Percentiles rank a stretch among this genome's conserved stretches.
Conservation (phyloP, 2,329 filamentous ascomycete species). For the Beauveria sp. region DNA sequence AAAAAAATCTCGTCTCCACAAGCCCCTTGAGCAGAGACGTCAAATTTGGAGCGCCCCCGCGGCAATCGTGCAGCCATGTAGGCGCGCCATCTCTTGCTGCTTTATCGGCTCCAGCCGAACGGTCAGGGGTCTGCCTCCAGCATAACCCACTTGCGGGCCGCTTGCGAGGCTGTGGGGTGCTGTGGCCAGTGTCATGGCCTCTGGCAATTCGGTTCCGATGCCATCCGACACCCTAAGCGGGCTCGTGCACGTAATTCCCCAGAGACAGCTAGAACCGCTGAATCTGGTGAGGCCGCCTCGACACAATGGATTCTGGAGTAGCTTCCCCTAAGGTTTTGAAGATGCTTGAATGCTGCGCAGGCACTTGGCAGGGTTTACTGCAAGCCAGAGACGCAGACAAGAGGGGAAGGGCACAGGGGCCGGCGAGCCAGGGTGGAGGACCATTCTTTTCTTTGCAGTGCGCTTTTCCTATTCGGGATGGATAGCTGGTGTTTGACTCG, state of each 20-base stretch:
- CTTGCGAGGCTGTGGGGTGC: constrained; percentile 15
- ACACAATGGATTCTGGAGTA: neutral
- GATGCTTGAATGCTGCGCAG: neutral
- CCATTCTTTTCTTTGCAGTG: constrained; percentile 1
- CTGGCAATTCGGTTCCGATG: neutral
- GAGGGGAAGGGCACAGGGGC: neutral
- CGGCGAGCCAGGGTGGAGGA: neutral
- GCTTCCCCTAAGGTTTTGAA: neutral
- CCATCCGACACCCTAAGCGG: neutral
- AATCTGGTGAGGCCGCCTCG: neutral
- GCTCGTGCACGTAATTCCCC: neutral
- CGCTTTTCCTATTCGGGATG: constrained; percentile 10
- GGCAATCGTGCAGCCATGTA: constrained; percentile 26
- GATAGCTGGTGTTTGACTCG: neutral
- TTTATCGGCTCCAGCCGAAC: constrained; percentile 24
- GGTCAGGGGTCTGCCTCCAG: constrained; percentile 12
- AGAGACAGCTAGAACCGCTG: neutral
- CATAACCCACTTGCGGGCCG: constrained; percentile 21
- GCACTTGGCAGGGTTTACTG: neutral
- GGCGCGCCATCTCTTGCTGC: constrained; percentile 33
- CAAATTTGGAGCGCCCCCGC: constrained; percentile 21
- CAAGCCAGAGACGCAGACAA: constrained; percentile 1
- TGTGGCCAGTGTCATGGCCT: neutral
- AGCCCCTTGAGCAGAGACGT: constrained; percentile 21
- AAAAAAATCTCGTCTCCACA: neutral